Base-by-base conservation (phyloP, 306 rosid genomes). In the Cucurbita ficifolia region DNA sequence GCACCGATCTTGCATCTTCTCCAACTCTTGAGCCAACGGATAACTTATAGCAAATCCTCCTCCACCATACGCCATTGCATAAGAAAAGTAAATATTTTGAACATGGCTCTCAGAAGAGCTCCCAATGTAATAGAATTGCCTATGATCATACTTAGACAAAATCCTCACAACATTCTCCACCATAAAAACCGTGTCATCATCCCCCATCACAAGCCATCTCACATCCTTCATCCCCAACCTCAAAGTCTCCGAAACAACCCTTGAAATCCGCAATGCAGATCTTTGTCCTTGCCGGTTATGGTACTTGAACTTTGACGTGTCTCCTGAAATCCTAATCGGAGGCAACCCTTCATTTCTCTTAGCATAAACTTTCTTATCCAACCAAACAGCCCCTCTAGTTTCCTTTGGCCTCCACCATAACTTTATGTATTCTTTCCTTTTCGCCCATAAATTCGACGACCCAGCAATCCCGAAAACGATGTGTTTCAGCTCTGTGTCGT, bases 11-110 rank as follows among this genome's bases (percentile, higher is more conserved):
- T 94, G 99, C 86, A 91, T 89, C 83, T 84, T 94, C 45, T 87
- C 88, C 21, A 94, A 21, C 72, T 91, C 96, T 63, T 43, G 48
- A 0, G 97, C 99, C 84, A 94, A 77, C 1, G 99, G 97, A 59
- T 88, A 90, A 51, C 99, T 94, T 49, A 94, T 86, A 0, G 99
- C 99, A 24, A 94, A 94, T 63, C 99, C 99, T 10, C 97, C 99
- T 0, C 99, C 96, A 2, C 99, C 97, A 57, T 77, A 94, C 0
- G 99, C 99, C 97, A 94, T 91, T 5, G 83, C 84, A 60, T 91
- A 94, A 2, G 99, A 94, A 75, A 94, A 91, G 71, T 86, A 85
- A 6, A 94, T 89, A 35, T 94, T 91, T 76, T 94, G 97, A 56
- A 86, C 84, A 79, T 94, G 96, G 58, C 96, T 94, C 79, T 91